Conservation (phyloP, 495 filamentous ascomycete species). For the Daldinia concentrica region DNA sequence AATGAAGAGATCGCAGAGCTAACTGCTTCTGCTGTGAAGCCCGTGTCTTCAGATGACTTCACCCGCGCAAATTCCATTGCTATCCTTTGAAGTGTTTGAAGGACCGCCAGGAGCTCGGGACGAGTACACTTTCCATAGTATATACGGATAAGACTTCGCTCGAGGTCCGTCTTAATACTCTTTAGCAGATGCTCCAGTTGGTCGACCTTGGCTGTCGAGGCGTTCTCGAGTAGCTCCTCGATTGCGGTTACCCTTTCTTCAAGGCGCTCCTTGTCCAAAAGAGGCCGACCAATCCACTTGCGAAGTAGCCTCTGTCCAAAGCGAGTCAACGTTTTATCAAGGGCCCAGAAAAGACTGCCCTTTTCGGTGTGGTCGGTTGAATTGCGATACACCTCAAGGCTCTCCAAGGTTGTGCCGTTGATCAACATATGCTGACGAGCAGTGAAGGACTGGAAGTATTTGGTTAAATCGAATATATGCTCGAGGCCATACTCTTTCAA, state of each 20-base stretch:
- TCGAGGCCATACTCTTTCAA: constrained; percentile 92
- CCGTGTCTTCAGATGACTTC: constrained; percentile 70
- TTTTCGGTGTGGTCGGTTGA: constrained; percentile 86
- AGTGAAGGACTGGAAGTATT: constrained; percentile 97
- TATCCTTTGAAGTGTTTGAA: constrained; percentile 87
- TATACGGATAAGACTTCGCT: constrained; percentile 91
- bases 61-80: constrained; percentile 75
- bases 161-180: constrained; percentile 82
- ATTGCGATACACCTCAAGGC: constrained; percentile 95
- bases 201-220: constrained; percentile 72
- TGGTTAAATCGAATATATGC: constrained; percentile 95
- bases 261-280: constrained; percentile 79
- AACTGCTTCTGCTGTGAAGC: constrained; percentile 77
- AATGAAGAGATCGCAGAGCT: constrained; percentile 77
- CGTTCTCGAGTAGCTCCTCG: constrained; percentile 81
- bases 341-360: constrained; percentile 93
- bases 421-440: constrained; percentile 94
- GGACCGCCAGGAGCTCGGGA: constrained; percentile 83
- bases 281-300: constrained; percentile 93
- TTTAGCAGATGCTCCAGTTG: constrained; percentile 73
- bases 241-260: constrained; percentile 89
- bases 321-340: constrained; percentile 90
- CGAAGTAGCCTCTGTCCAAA: constrained; percentile 89
- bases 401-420: constrained; percentile 94
- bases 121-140: constrained; percentile 97